Base-by-base conservation (phyloP, 1,139 yeast genomes). In the Saccharomyces hybrid region DNA sequence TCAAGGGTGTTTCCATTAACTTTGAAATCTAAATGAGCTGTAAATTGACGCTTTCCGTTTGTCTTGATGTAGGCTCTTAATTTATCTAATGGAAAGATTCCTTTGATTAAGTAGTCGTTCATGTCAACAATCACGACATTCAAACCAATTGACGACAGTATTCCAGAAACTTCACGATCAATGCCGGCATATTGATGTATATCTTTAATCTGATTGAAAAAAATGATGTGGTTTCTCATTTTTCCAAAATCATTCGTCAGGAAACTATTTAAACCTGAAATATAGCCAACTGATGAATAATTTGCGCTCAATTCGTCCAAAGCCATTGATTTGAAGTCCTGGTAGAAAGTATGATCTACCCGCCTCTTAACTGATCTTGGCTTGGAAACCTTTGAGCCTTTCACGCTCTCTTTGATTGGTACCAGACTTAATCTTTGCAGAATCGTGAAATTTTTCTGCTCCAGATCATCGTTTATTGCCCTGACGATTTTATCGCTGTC, bases 401-500 rank as follows among this genome's bases (percentile, higher is more conserved):
- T 16, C 12, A 5, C n/a, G 9, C 12, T 38, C 4, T 16, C 16
- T 38, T 38, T 38, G 7, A 38, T 38, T 11, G 44, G 44, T 9
- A 38, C 24, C 11, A 38, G 44, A 16, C 16, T 38, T 21, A 38
- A 38, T 9, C 19, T 38, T 38, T 11, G 19, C 44, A 38, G n/a
- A 16, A 38, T 16, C 6, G 44, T 38, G 6, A 16, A 16, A 5
- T 38, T 38, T 19, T 16, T 49, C 49, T 63, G 66, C 11, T 59
- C 59, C 50, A 63, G 58, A 46, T 62, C 61, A 31, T 38, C 44
- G 24, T 16, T 54, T 50, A 47, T 55, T 56, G 24, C 56, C 56
- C 49, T 64, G 64, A 34, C 58, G 12, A 67, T 67, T 12, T 60
- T 56, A 27, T 57, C 58, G 2, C 63, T 52, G 42, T 57, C 57